These are phyloP conservation scores for Phytophthora fragariae DNA, from an alignment of 352 stramenopile species.

Conservation along the genomic window DNA sequence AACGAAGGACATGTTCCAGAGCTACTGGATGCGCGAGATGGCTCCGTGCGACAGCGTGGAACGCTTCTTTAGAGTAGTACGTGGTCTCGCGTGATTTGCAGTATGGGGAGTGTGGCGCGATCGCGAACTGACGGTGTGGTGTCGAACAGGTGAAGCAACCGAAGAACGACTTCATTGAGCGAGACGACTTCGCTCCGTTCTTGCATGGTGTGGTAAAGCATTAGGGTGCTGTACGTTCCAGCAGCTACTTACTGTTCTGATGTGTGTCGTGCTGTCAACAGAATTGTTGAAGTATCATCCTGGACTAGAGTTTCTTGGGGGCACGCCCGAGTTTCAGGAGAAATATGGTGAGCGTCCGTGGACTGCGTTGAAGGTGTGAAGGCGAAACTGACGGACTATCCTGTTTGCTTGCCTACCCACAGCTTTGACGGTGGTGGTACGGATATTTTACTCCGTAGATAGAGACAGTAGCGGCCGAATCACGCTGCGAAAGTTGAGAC, in stretches of 20 bases:
- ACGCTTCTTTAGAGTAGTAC: constrained; percentile 96
- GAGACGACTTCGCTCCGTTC: constrained; percentile 98
- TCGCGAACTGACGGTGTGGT: constrained; percentile 14
- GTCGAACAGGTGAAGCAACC: constrained; percentile 91
- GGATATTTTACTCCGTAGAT: constrained; percentile 96
- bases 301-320: constrained; percentile 97
- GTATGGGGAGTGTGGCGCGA: background rate
- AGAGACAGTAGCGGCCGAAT: constrained; percentile 95
- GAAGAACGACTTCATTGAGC: constrained; percentile 89
- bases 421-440: constrained; percentile 96
- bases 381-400: background rate
- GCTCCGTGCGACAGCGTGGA: constrained; percentile 96
- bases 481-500: constrained; percentile 94
- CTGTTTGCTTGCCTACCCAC: constrained; percentile 2
- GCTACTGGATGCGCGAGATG: constrained; percentile 96
- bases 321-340: constrained; percentile 99
- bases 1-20: constrained; percentile 91
- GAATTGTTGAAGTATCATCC: constrained; percentile 90
- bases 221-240: too few species aligned
- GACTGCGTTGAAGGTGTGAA: background rate
- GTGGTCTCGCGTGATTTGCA: constrained; percentile 27
- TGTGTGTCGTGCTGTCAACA: constrained; percentile 28
- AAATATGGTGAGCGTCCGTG: constrained; percentile 92
- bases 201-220: constrained; percentile 83
- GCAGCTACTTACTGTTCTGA: constrained; percentile 39